phyloP scores from a whole-genome alignment of 306 rosid genomes.

The Rosa chinensis region DNA sequence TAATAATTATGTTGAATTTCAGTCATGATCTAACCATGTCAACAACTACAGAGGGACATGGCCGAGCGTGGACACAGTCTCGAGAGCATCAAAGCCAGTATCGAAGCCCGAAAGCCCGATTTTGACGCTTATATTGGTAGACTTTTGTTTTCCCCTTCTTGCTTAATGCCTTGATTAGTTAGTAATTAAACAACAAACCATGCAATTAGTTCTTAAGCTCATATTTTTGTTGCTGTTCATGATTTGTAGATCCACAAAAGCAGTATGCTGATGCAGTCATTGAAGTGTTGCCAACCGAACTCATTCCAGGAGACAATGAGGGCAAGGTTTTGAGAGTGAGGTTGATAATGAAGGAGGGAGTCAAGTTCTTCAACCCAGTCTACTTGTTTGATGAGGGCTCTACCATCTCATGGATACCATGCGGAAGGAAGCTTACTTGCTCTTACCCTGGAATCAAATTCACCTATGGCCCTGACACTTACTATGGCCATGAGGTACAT shows the following conservation, averaged over 20 bases:
- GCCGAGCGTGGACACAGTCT: conserved; percentile 99
- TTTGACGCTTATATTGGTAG: conserved; percentile 94
- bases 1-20: background rate
- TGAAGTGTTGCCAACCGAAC: conserved; percentile 86
- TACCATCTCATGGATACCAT: conserved; percentile 91
- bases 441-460: conserved; percentile 98
- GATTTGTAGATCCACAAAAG: conserved; percentile 84
- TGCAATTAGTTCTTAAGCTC: background rate
- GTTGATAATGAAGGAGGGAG: conserved; percentile 93
- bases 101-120: conserved; percentile 95
- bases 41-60: conserved; percentile 84
- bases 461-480: conserved; percentile 79
- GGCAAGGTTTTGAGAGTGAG: conserved; percentile 91
- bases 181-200: background rate
- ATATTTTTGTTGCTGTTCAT: background rate
- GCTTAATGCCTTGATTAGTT: background rate
- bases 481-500: conserved; percentile 73
- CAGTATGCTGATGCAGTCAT: conserved; percentile 97
- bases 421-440: conserved; percentile 99
- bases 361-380: conserved; percentile 74
- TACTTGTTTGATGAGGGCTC: conserved; percentile 98
- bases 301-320: conserved; percentile 88
- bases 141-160: background rate
- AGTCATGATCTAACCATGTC: conserved; percentile 17
- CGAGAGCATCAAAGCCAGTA: conserved; percentile 99